Conservation (phyloP, 495 filamentous ascomycete species). For the Xylaria flabelliformis region DNA sequence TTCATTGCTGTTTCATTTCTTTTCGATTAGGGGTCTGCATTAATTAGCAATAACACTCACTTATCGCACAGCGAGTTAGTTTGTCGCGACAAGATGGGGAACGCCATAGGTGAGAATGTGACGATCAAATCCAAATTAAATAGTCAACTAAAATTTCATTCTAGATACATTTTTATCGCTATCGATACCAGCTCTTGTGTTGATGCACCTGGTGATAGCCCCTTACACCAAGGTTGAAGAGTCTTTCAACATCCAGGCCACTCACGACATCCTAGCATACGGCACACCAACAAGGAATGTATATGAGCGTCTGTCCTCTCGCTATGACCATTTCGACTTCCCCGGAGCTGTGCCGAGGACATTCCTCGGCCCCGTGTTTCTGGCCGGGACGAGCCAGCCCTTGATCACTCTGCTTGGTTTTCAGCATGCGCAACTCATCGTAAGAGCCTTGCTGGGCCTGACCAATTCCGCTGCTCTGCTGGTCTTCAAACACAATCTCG, state of each 20-base stretch:
- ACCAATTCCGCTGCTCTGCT: slow-evolving; percentile 74
- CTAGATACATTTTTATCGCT: slow-evolving; percentile 60
- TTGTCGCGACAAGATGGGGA: slow-evolving; percentile 22
- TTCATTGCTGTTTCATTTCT: not conserved
- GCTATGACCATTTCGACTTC: slow-evolving; percentile 92
- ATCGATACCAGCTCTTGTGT: slow-evolving; percentile 68
- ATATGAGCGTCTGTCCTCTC: slow-evolving; percentile 51
- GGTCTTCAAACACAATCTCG: slow-evolving; percentile 67
- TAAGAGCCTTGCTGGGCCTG: slow-evolving; percentile 78
- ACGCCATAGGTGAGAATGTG: slow-evolving; percentile 20
- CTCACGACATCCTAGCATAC: slow-evolving; percentile 85
- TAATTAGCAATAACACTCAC: not conserved
- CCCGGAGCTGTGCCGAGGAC: slow-evolving; percentile 90
- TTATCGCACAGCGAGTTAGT: not conserved
- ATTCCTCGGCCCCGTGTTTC: slow-evolving; percentile 77
- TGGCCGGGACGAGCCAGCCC: slow-evolving; percentile 73
- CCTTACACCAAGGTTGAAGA: slow-evolving; percentile 99
- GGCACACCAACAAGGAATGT: slow-evolving; percentile 69
- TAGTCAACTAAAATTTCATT: not conserved
- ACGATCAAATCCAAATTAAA: not conserved
- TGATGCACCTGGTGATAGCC: slow-evolving; percentile 76
- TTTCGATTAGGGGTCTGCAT: not conserved
- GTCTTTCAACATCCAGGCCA: slow-evolving; percentile 96
- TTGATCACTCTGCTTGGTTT: slow-evolving; percentile 58
- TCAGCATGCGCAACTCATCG: slow-evolving; percentile 58